Conservation (phyloP, 495 filamentous ascomycete genomes). For the Sporormia fimetaria region DNA sequence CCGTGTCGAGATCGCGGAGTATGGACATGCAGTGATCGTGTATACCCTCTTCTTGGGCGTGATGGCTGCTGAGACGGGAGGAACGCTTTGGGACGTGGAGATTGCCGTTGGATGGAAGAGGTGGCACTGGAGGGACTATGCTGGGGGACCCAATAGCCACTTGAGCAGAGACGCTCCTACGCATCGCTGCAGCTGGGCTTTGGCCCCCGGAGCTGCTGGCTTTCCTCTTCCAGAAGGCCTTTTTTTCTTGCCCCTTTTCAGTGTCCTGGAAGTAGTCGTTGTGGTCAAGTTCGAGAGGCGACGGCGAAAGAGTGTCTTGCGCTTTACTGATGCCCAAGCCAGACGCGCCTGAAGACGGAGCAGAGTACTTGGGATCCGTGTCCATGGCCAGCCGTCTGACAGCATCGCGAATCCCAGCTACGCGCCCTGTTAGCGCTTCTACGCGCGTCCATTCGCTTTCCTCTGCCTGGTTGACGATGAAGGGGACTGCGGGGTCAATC, state of each 20-base stretch:
- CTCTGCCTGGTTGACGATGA: constrained; percentile 38
- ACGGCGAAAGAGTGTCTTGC: constrained; percentile 28
- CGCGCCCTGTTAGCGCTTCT: constrained; percentile 66
- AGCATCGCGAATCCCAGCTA: constrained; percentile 81
- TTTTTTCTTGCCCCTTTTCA: constrained; percentile 30
- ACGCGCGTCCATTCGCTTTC: constrained; percentile 78
- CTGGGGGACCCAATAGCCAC: constrained; percentile 46
- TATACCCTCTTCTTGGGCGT: constrained; percentile 45
- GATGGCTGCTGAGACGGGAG: constrained; percentile 14
- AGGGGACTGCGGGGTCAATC: constrained; percentile 5
- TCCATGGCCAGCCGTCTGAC: constrained; percentile 74
- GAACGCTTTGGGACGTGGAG: constrained; percentile 33
- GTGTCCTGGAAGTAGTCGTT: constrained; percentile 37
- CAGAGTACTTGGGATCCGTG: constrained; percentile 53
- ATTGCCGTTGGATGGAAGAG: constrained; percentile 30
- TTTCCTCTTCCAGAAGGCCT: constrained; percentile 89
- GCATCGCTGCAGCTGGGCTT: constrained; percentile 35
- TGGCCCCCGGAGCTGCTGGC: constrained; percentile 40
- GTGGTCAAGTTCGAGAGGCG: constrained; percentile 27
- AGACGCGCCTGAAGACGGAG: constrained; percentile 21
- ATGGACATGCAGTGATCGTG: constrained; percentile 71
- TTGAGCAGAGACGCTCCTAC: constrained; percentile 43
- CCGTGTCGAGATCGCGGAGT: constrained; percentile 68
- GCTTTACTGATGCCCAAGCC: constrained; percentile 12
- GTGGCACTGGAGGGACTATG: constrained; percentile 28